phyloP scores from a whole-genome alignment of 495 filamentous ascomycete genomes.

The Lentithecium fluviatile region DNA sequence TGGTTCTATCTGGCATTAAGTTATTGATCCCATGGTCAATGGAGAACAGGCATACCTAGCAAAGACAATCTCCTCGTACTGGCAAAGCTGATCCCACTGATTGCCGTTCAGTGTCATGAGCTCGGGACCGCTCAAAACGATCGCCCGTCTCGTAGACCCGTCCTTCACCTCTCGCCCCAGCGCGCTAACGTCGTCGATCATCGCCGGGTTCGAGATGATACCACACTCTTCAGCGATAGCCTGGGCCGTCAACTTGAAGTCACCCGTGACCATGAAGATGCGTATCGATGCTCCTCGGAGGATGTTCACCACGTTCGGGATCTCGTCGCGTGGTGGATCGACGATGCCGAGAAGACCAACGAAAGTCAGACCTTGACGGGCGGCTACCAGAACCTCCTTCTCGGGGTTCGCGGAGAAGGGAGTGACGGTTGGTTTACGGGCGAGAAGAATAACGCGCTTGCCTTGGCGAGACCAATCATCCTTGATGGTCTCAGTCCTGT shows the following conservation, averaged over 20 bases:
- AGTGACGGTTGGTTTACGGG: slow-evolving; percentile 48
- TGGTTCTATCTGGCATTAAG: slow-evolving; percentile 49
- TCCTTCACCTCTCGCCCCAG: slow-evolving; percentile 34
- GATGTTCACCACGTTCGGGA: slow-evolving; percentile 57
- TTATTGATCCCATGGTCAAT: background rate
- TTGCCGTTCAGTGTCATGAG: slow-evolving; percentile 55
- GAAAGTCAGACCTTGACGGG: slow-evolving; percentile 53
- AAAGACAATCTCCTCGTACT: slow-evolving; percentile 65
- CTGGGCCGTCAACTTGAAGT: slow-evolving; percentile 67
- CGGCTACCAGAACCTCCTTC: slow-evolving; percentile 50
- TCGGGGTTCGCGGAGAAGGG: slow-evolving; percentile 39
- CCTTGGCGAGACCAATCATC: slow-evolving; percentile 63
- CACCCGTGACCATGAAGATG: slow-evolving; percentile 72
- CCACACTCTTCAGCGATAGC: slow-evolving; percentile 67
- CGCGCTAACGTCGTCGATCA: slow-evolving; percentile 45
- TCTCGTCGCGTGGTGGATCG: slow-evolving; percentile 66
- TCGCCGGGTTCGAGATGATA: slow-evolving; percentile 53
- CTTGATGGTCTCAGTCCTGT: slow-evolving; percentile 54
- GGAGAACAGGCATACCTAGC: slow-evolving; percentile 38
- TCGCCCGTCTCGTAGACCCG: slow-evolving; percentile 27
- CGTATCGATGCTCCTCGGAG: slow-evolving; percentile 61
- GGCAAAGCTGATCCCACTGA: slow-evolving; percentile 58
- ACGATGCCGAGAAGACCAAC: slow-evolving; percentile 66
- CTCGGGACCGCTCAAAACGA: slow-evolving; percentile 59
- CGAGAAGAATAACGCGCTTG: slow-evolving; percentile 63